phyloP scores from a whole-genome alignment of 2,329 filamentous ascomycete species.

The Fusarium praegraminearum region DNA sequence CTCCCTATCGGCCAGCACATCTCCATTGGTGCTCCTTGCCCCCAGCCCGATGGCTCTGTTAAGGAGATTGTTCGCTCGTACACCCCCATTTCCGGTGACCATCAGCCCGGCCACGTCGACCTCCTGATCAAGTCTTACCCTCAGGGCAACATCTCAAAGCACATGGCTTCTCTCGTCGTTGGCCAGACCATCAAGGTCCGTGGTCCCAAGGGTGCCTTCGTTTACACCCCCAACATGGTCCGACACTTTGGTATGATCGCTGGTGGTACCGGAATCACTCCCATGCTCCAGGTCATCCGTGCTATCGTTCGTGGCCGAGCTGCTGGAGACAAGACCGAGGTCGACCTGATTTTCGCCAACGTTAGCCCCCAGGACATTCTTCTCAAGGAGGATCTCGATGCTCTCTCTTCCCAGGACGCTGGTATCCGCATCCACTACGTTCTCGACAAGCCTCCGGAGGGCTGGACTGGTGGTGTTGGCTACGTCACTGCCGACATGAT shows the following conservation, averaged over 20 bases:
- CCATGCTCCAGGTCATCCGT: slow-evolving; percentile 96
- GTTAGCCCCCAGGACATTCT: slow-evolving; percentile 94
- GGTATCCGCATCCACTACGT: slow-evolving; percentile 94
- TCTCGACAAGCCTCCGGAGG: slow-evolving; percentile 92
- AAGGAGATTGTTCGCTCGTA: slow-evolving; percentile 93
- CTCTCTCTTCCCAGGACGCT: slow-evolving; percentile 79
- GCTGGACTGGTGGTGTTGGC: slow-evolving; percentile 91
- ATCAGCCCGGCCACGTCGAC: slow-evolving; percentile 92
- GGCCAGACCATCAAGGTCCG: slow-evolving; percentile 90
- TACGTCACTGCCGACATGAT: slow-evolving; percentile 98
- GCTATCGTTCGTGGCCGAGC: slow-evolving; percentile 86
- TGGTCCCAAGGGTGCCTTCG: slow-evolving; percentile 97
- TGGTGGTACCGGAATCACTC: slow-evolving; percentile 96
- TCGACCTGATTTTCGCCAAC: slow-evolving; percentile 97
- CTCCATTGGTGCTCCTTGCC: slow-evolving; percentile 85
- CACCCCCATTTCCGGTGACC: slow-evolving; percentile 90
- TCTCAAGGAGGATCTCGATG: slow-evolving; percentile 90
- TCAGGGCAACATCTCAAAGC: slow-evolving; percentile 95
- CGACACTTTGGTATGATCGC: slow-evolving; percentile 98
- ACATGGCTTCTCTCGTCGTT: slow-evolving; percentile 84
- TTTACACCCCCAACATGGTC: slow-evolving; percentile 97
- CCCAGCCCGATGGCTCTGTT: slow-evolving; percentile 73
- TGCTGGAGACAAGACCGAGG: slow-evolving; percentile 84
- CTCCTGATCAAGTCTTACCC: slow-evolving; percentile 98
- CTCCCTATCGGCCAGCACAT: slow-evolving; percentile 99